Conservation (phyloP, 1,139 yeast genomes). For the Debaryomyces singareniensis region DNA sequence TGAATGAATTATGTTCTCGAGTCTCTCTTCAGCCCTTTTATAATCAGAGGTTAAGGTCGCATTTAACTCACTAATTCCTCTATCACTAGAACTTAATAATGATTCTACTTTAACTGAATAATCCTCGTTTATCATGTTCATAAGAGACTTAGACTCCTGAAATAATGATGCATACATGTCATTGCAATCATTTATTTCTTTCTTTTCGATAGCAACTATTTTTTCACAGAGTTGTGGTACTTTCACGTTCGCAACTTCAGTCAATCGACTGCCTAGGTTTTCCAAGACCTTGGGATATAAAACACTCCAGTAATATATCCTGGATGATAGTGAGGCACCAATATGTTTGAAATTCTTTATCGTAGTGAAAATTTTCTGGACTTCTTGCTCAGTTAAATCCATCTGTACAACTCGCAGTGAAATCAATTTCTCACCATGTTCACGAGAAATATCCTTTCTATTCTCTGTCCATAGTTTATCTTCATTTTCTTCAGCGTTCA, state of each 20-base stretch:
- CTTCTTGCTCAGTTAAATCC: too few relatives aligned
- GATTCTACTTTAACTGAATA: constrained; percentile 55
- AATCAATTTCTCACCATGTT: too few relatives aligned
- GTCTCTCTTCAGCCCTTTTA: constrained; percentile 61
- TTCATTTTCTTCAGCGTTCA: too few relatives aligned
- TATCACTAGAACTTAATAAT: constrained; percentile 62
- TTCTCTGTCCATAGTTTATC: too few relatives aligned
- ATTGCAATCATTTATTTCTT: constrained; percentile 31
- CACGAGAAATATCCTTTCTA: too few relatives aligned
- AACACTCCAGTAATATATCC: constrained; percentile 19
- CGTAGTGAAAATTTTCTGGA: too few relatives aligned
- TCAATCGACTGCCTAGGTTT: constrained; percentile 13
- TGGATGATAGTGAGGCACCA: constrained; percentile 13
- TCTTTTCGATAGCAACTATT: constrained; percentile 27
- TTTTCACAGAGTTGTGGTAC: constrained; percentile 18
- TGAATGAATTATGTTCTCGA: constrained; percentile 47
- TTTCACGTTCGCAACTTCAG: constrained; percentile 15
- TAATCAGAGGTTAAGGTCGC: constrained; percentile 72
- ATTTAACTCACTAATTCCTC: constrained; percentile 75
- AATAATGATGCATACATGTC: constrained; percentile 25
- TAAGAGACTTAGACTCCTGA: constrained; percentile 32
- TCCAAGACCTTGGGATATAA: constrained; percentile 19
- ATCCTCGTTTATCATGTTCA: constrained; percentile 35
- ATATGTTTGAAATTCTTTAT: constrained; percentile 8
- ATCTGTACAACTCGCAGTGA: too few relatives aligned